A percentile compares a stretch with the other conserved stretches of the same genome.
These are phyloP conservation scores for Lactarius sp. DNA, from an alignment of 768 basidiomycete genomes.

Conservation along the genomic window DNA sequence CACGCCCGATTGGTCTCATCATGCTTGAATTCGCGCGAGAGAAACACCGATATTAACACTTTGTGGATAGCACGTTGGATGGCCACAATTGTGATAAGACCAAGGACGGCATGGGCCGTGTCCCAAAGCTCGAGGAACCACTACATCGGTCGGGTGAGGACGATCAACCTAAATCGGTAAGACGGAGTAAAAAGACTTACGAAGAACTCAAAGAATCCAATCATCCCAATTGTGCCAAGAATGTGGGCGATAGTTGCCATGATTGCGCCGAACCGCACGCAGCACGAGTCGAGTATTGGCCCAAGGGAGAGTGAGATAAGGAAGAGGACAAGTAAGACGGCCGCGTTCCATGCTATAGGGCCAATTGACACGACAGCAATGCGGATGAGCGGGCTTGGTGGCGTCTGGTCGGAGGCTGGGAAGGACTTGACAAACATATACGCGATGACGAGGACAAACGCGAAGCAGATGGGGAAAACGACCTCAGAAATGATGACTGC, in stretches of 20 bases:
- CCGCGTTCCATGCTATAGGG: conserved; percentile 94
- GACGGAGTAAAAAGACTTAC: conserved; percentile 41
- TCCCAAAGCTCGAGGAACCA: conserved; percentile 98
- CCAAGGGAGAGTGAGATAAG: conserved; percentile 88
- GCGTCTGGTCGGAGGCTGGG: conserved; percentile 57
- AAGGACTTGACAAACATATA: conserved; percentile 94
- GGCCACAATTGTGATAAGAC: conserved; percentile 81
- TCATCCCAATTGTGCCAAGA: conserved; percentile 75
- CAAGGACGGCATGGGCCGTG: conserved; percentile 92
- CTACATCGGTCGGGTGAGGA: conserved; percentile 34
- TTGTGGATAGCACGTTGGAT: conserved; percentile 93
- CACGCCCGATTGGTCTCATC: conserved; percentile 98
- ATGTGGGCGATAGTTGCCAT: conserved; percentile 90
- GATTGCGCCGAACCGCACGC: conserved; percentile 84
- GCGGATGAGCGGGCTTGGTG: conserved; percentile 83
- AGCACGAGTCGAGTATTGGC: conserved; percentile 78
- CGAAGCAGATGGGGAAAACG: conserved; percentile 81
- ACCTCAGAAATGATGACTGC: conserved; percentile 86
- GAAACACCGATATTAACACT: conserved; percentile 87
- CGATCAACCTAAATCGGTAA: neutral
- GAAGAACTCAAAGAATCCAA: conserved; percentile 95
- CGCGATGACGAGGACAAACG: conserved; percentile 77
- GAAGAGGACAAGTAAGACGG: conserved; percentile 81
- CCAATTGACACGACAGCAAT: conserved; percentile 91
- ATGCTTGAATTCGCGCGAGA: conserved; percentile 96